Conservation (phyloP, 1,139 yeast genomes). For the Sugiyamaella paludigena region DNA sequence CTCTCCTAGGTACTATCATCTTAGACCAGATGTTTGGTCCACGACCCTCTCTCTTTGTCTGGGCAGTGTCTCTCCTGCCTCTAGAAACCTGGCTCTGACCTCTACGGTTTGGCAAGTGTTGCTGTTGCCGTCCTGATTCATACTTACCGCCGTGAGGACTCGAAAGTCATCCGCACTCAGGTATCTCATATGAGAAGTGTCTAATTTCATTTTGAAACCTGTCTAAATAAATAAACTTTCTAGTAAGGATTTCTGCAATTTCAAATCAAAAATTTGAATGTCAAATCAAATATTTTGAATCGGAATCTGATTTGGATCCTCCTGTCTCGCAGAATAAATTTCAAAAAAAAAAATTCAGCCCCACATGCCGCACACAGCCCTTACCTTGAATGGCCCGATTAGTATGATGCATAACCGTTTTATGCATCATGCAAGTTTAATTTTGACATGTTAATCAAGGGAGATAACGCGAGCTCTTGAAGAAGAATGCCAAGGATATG, state of each 20-base stretch:
- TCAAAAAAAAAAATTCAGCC: background rate
- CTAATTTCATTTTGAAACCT: constrained; percentile 67
- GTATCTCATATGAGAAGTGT: constrained; percentile 90
- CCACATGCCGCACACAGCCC: background rate
- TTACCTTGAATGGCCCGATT: background rate
- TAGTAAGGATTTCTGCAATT: background rate
- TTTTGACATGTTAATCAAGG: no score
- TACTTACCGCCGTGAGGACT: constrained; percentile 71
- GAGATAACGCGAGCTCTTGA: no score
- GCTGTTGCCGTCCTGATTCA: background rate
- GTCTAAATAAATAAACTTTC: no score
- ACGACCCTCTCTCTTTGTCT: no score
- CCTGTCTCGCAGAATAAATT: background rate
- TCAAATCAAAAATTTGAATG: background rate
- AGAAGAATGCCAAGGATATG: no score
- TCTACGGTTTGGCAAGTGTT: background rate
- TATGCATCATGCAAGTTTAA: no score
- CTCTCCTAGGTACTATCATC: no score
- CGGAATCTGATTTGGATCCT: background rate
- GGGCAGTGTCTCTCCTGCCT: background rate
- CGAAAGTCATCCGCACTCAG: constrained; percentile 86
- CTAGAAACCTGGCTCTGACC: background rate
- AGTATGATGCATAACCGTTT: background rate
- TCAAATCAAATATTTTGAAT: background rate
- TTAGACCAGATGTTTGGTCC: no score